Base-by-base conservation (phyloP, 768 basidiomycete genomes). In the Clitopilus passeckerianus region DNA sequence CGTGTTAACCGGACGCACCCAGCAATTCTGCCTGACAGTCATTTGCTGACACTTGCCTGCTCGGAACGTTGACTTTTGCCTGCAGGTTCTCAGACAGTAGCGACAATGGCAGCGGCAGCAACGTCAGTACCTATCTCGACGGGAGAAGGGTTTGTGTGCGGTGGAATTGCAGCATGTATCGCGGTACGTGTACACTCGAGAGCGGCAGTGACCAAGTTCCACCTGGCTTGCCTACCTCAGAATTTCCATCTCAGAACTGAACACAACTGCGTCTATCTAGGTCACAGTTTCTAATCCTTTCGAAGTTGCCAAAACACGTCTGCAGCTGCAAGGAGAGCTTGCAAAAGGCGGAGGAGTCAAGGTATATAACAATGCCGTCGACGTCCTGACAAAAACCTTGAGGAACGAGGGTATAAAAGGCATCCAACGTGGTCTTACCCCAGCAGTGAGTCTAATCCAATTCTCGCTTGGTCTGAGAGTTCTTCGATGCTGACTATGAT, bases 241-340 rank as follows among this genome's bases (percentile, higher is more conserved):
- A 56, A n/a, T 27, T n/a, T n/a, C 37, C n/a, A 41, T n/a, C n/a
- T 59, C 57, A 57, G 58, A 52, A 23, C 60, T 60, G 46, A 62
- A 64, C 60, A 61, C 52, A 55, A 50, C 22, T 59, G 8, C 54
- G 5, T 15, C 27, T 34, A 15, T 15, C 12, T 65, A 92, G 90
- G 89, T 92, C 54, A 90, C 90, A 7, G 74, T 91, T 57, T 90
- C 89, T 5, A 91, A 91, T 64, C 86, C 88, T 12, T 87, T 86
- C 5, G 89, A 89, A 65, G 93, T 95, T 20, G 90, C 91, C 50
- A 98, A 98, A 75, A 98, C 97, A 43, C 89, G 96, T 58, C 75
- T 99, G 55, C 97, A 99, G 71, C 82, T 99, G 23, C 95, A 98
- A 69, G 97, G 96, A 23, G 97, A 98, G 72, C 84, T 99, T 10